Evolutionary conservation across 2,329 filamentous ascomycete species (phyloP), one percentile per base, ranked within the genome.

Genomic region (Ilyonectria sp.): DNA sequence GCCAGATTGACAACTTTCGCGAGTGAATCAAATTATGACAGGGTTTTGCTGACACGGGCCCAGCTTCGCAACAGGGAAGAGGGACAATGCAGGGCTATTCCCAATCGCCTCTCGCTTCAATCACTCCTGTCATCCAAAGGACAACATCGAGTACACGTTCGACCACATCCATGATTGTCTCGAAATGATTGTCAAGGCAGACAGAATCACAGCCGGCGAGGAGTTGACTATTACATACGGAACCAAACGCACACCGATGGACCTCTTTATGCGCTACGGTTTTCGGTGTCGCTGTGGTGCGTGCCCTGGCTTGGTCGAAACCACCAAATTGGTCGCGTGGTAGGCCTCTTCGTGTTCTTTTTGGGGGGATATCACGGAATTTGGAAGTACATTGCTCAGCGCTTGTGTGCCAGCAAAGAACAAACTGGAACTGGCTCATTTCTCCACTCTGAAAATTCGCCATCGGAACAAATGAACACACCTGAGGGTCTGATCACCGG

Each of bases 81-180:
- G 65, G 1, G 69, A 71, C 3, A 71, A 76, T 7, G 83, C 80
- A 0, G 82, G 80, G 1, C 67, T 89, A 2, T 89, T 88, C 63
- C 80, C 85, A 1, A 79, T 87, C 6, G 86, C 84, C 0, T 85
- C 87, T 0, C 82, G 88, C 2, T 90, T 91, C 78, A 91, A 91
- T 73, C 89, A 91, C 73, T 84, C 87, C 0, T 91, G 89, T 72
- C 65, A 70, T 2, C 80, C 82, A 0, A 75, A 71, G 3, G 75
- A 81, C 60, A 87, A 84, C 49, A 74, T 88, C 29, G 69, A 77
- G 2, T 90, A 86, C 71, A 69, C 53, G 1, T 88, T 83, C 69
- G 80, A 86, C 57, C 6, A 56, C 0, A 46, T 62, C 0, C 63
- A 69, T 1, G 69, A 78, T 7, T 74, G 78, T 3, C 82, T 91